Evolutionary conservation across 2,329 filamentous ascomycete genomes (phyloP).

Genomic region (Trichoderma sp.): DNA sequence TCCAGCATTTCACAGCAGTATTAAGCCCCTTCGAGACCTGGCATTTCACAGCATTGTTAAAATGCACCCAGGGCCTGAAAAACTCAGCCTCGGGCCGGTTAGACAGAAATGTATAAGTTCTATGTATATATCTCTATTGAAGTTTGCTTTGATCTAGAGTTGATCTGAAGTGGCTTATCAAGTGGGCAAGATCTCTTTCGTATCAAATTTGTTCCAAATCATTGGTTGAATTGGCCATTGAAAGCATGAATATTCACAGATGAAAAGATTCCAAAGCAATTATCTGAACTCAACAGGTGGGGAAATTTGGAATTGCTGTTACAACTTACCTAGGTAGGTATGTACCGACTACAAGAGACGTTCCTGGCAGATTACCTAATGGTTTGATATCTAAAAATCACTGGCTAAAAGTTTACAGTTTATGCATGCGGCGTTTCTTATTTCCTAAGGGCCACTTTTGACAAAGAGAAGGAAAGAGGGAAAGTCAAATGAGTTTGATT

Average conservation of each 20-base stretch:
- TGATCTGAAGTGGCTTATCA: accelerated
- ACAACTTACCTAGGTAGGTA: too few relatives aligned
- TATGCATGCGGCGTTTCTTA: not conserved
- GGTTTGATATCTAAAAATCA: not conserved
- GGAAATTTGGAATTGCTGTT: not conserved
- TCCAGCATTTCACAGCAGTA: too few relatives aligned
- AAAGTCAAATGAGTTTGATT: not conserved
- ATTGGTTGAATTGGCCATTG: not conserved
- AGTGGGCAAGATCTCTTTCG: not conserved
- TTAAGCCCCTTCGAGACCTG: too few relatives aligned
- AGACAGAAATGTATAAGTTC: not conserved
- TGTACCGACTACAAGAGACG: not conserved
- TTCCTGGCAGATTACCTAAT: not conserved
- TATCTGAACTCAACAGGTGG: not conserved
- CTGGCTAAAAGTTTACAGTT: not conserved
- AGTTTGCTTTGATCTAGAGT: not conserved
- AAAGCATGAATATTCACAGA: not conserved
- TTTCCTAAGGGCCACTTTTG: not conserved
- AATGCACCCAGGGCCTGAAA: too few relatives aligned
- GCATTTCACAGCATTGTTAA: too few relatives aligned
- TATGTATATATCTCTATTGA: not conserved
- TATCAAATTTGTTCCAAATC: not conserved
- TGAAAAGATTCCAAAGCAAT: not conserved
- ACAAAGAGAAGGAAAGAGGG: not conserved
- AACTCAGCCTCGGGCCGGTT: too few relatives aligned